Evolutionary conservation across 179 eudicot species (phyloP).

Genomic region (Vitellaria paradoxa): DNA sequence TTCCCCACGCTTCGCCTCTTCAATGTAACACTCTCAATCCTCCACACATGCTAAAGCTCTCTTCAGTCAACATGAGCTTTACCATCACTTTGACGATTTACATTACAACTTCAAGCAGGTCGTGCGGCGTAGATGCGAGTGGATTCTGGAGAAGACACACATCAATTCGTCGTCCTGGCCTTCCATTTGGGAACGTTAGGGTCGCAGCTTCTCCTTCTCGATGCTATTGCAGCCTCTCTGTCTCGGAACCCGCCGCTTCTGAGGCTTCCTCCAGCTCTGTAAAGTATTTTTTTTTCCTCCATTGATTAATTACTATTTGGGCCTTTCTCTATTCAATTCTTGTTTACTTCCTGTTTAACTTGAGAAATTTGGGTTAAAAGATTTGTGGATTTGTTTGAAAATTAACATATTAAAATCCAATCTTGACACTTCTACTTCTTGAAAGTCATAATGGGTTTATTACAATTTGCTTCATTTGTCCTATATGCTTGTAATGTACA

Average conservation of each 20-base stretch:
- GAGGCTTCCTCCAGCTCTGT: constrained; percentile 33
- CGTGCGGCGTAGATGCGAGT: constrained; percentile 17
- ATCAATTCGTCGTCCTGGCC: constrained; percentile 14
- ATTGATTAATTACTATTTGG: neutral
- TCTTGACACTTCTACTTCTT: neutral
- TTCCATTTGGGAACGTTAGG: neutral
- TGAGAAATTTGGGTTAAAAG: neutral
- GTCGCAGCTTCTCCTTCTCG: constrained; percentile 18
- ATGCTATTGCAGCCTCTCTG: constrained; percentile 46
- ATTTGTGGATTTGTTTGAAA: neutral
- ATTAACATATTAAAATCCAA: neutral
- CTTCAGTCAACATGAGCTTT: neutral
- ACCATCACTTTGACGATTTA: neutral
- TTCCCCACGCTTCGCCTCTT: constrained; percentile 38
- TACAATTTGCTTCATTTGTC: neutral
- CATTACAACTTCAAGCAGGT: constrained; percentile 20
- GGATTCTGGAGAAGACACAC: constrained; percentile 22
- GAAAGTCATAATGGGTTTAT: neutral
- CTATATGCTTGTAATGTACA: neutral
- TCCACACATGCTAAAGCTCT: neutral
- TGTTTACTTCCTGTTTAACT: neutral
- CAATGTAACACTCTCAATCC: constrained; percentile 32
- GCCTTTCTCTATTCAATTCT: neutral
- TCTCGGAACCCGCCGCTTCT: constrained; percentile 27
- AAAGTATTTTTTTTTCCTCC: constrained; percentile 27